These are phyloP conservation scores for Chaetothyriales sp. DNA, from an alignment of 2,329 filamentous ascomycete genomes.

Conservation along the genomic window DNA sequence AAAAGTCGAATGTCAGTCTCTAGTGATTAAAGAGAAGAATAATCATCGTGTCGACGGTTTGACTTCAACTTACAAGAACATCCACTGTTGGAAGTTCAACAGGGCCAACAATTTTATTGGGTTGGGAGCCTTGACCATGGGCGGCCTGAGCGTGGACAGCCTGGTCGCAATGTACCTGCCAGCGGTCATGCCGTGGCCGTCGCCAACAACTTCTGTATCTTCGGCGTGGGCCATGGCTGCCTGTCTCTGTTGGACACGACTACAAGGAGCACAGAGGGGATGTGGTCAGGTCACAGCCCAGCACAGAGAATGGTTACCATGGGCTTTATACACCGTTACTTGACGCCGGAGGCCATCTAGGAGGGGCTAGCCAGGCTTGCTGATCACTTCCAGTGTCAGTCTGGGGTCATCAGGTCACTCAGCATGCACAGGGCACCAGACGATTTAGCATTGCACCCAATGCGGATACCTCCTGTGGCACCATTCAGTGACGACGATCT, in stretches of 20 bases:
- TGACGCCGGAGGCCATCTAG: not conserved
- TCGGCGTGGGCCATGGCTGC: not conserved
- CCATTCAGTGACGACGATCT: not conserved
- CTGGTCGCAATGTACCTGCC: slow-evolving; percentile 39
- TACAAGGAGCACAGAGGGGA: not conserved
- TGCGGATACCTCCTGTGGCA: not conserved
- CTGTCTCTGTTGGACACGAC: not conserved
- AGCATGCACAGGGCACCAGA: not conserved
- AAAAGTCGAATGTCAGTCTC: not conserved
- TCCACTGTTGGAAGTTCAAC: slow-evolving; percentile 18
- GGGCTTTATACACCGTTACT: not conserved
- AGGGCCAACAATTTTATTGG: slow-evolving; percentile 13
- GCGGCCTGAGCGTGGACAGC: slow-evolving; percentile 38
- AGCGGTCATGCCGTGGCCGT: slow-evolving; percentile 21
- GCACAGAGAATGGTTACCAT: not conserved
- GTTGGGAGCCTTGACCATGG: slow-evolving; percentile 16
- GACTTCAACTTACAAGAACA: slow-evolving; percentile 18
- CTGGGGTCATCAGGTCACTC: not conserved
- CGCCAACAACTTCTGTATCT: not conserved
- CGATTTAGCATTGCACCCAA: not conserved
- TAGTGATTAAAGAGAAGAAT: too few relatives aligned
- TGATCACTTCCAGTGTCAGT: not conserved
- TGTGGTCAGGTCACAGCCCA: too few relatives aligned
- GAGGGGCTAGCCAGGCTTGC: not conserved
- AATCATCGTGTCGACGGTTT: not conserved